Conservation (phyloP, 2,329 filamentous ascomycete species). For the Fusarium sp. region DNA sequence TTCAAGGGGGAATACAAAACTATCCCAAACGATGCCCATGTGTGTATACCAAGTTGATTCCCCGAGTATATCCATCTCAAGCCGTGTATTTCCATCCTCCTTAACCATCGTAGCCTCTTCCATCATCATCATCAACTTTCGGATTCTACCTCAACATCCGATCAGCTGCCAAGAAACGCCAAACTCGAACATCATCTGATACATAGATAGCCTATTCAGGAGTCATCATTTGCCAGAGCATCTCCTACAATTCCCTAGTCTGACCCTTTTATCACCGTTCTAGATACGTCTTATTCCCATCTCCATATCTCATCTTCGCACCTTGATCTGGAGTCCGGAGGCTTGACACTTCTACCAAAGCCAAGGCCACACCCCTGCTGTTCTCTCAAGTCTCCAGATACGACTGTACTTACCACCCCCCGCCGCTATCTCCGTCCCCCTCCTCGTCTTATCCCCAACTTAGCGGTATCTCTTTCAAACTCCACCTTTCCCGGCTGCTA, state of each 20-base stretch:
- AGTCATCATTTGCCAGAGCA: not conserved
- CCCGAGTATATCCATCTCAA: not conserved
- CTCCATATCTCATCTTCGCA: slow-evolving; percentile 34
- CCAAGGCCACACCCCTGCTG: not conserved
- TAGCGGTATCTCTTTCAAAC: slow-evolving; percentile 17
- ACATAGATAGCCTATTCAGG: not conserved
- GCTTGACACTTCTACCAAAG: slow-evolving; percentile 3
- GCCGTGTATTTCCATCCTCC: not conserved
- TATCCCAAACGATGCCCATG: not conserved
- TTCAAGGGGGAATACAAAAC: not conserved
- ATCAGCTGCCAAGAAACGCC: not conserved
- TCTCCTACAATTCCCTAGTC: not conserved
- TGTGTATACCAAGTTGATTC: not conserved
- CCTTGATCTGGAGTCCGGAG: slow-evolving; percentile 18
- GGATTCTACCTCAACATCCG: not conserved
- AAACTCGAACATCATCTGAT: not conserved
- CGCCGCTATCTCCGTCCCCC: slow-evolving; percentile 11
- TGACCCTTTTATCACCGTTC: not conserved
- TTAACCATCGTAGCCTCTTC: not conserved
- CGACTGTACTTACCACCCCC: not conserved
- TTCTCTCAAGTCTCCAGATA: slow-evolving; percentile 10
- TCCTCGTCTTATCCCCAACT: slow-evolving; percentile 7
- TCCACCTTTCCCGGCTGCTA: slow-evolving; percentile 16
- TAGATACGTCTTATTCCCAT: slow-evolving; percentile 14
- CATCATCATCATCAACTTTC: not conserved